Percentiles rank a stretch among this genome's conserved stretches.
Evolutionary conservation across 2,329 filamentous ascomycete species (phyloP).

Genomic region (Thielaviopsis euricoi): DNA sequence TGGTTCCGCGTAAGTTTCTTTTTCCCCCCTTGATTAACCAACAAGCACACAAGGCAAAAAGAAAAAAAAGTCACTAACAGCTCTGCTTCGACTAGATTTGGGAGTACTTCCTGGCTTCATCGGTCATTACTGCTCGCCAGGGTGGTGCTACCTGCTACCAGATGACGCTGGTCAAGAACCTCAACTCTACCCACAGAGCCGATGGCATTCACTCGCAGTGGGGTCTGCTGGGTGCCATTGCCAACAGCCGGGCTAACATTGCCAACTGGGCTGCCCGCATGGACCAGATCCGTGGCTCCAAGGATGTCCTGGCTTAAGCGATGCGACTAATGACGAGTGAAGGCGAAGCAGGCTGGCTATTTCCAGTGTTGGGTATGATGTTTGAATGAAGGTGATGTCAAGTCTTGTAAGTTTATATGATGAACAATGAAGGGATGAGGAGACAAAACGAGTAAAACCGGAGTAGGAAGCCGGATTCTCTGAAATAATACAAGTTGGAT

Average conservation of each 20-base stretch:
- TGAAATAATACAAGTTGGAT: too few relatives aligned
- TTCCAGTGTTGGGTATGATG: too few relatives aligned
- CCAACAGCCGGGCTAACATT: slow-evolving; percentile 20
- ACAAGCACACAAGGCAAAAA: too few relatives aligned
- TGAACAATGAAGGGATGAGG: too few relatives aligned
- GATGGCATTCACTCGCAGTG: slow-evolving; percentile 57
- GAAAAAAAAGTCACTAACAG: slow-evolving; percentile 4
- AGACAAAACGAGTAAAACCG: too few relatives aligned
- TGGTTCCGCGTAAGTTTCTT: slow-evolving; percentile 70
- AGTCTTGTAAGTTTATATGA: too few relatives aligned
- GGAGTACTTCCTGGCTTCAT: slow-evolving; percentile 81
- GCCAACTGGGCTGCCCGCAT: slow-evolving; percentile 16
- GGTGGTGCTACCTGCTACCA: slow-evolving; percentile 76
- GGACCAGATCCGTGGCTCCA: slow-evolving; percentile 10
- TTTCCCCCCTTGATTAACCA: background rate
- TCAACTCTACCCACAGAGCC: slow-evolving; percentile 71
- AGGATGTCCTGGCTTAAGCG: slow-evolving; percentile 7
- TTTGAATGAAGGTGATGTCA: background rate
- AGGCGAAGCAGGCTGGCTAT: too few relatives aligned
- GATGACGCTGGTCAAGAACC: slow-evolving; percentile 75
- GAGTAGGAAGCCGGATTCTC: too few relatives aligned
- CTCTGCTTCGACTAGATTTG: slow-evolving; percentile 60
- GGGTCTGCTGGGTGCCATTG: slow-evolving; percentile 45
- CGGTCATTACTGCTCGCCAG: slow-evolving; percentile 70
- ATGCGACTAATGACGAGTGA: background rate